Evolutionary conservation across 441 rosid genomes (phyloP), one percentile per base, ranked within the genome.

Genomic region (Flueggea neowawraea): DNA sequence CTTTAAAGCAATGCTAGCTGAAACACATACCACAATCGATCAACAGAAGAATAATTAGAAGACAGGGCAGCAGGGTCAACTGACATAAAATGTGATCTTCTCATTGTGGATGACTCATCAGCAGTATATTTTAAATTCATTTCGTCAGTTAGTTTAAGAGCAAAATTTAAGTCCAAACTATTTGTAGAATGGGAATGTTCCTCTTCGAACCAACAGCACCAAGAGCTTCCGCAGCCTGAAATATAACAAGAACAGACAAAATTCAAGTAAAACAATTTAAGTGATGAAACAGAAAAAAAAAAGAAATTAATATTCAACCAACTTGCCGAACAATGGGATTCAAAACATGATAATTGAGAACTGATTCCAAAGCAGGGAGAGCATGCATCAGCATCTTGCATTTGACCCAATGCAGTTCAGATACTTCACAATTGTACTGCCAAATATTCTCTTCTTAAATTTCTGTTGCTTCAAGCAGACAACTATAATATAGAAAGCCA

Each of bases 301-400:
- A 44, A n/a, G 4, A 14, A 22, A 22, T 22, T 22, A 17, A 61
- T 22, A 56, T 1, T 48, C 3, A 12, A 41, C 12, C 22, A 62
- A 80, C 95, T 97, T 91, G 99, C 47, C 97, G 92, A 61, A 95
- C 99, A 54, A 89, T 89, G 12, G 97, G 96, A 84, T 91, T 97
- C 86, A 91, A 67, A 64, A 92, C 83, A 65, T 86, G 72, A 78
- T 91, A 92, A 45, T 73, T 88, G 17, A 95, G 83, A 70, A 88
- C 79, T 0, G 75, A 75, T 57, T 82, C 82, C 45, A 91, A 61
- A 73, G 97, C 96, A 71, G 96, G 97, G 64, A 95, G 78, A 31
- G 99, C 97, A 22, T 22, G 28, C 1, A 73, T 91, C 92, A 50
- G 75, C 77, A 70, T 95, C 98, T 76, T 89, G 99, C 97, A 95